Conservation (phyloP, 164 flowering plant species). For the Aristolochia contorta region DNA sequence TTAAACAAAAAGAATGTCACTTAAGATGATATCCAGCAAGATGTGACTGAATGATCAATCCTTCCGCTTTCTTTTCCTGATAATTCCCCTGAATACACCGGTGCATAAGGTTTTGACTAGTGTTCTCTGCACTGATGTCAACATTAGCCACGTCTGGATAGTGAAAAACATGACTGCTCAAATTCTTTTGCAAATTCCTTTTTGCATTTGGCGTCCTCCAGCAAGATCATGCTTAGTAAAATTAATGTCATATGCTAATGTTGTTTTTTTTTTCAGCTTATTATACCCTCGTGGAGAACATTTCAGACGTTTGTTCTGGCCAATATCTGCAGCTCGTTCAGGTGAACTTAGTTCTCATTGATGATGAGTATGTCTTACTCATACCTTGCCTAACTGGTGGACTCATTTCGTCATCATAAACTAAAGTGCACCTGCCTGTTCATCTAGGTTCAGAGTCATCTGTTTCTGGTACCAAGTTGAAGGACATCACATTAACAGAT, state of each 20-base stretch:
- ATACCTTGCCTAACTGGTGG: neutral
- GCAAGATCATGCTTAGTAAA: neutral
- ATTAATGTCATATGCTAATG: neutral
- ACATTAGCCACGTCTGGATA: no score
- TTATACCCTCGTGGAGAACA: conserved; percentile 2
- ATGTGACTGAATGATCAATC: no score
- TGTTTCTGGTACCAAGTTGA: conserved; percentile 20
- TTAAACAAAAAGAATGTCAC: no score
- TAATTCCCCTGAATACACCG: no score
- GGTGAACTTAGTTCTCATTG: conserved; percentile 23
- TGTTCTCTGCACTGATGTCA: no score
- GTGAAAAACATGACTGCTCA: no score
- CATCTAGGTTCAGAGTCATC: conserved; percentile 51
- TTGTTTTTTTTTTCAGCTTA: neutral
- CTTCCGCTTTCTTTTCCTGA: no score
- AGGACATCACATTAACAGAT: conserved; percentile 22
- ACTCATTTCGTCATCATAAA: neutral
- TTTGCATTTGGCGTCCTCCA: no score
- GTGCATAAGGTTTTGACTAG: no score
- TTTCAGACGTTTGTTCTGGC: conserved; percentile 11
- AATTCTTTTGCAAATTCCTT: no score
- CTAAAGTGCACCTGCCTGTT: neutral
- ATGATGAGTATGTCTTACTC: neutral
- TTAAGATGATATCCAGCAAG: no score
- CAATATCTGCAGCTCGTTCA: conserved; percentile 36